phyloP scores from a whole-genome alignment of 768 basidiomycete species.

The Lentinula lateritia region DNA sequence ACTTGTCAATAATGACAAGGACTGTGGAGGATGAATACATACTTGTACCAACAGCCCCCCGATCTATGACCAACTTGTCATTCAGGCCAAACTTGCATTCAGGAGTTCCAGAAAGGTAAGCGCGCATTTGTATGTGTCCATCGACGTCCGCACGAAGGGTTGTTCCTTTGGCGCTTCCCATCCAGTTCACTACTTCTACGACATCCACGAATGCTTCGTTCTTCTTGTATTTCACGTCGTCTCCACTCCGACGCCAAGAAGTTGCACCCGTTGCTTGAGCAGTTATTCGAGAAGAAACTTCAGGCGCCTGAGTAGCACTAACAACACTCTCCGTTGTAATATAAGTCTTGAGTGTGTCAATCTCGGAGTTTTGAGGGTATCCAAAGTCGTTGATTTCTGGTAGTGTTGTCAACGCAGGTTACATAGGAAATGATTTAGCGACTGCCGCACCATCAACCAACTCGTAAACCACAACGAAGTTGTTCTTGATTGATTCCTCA shows the following conservation, averaged over 20 bases:
- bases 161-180: slow-evolving; percentile 96
- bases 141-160: slow-evolving; percentile 95
- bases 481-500: slow-evolving; percentile 97
- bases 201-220: slow-evolving; percentile 99
- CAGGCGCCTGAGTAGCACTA: slow-evolving; percentile 21
- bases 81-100: slow-evolving; percentile 99
- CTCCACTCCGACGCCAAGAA: slow-evolving; percentile 74
- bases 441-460: slow-evolving; percentile 79
- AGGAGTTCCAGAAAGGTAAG: slow-evolving; percentile 93
- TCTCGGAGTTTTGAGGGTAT: slow-evolving; percentile 98
- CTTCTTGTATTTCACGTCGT: slow-evolving; percentile 98
- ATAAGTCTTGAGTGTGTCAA: slow-evolving; percentile 94
- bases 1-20: background rate
- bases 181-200: slow-evolving; percentile 91
- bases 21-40: no score
- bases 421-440: background rate
- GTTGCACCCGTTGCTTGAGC: slow-evolving; percentile 95
- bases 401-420: background rate
- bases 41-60: slow-evolving; percentile 21
- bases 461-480: slow-evolving; percentile 98
- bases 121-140: slow-evolving; percentile 96
- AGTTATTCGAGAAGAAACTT: slow-evolving; percentile 96
- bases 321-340: slow-evolving; percentile 98
- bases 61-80: slow-evolving; percentile 96
- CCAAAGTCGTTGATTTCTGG: slow-evolving; percentile 96